Conservation (phyloP, 73 alveolate species). For the Stentor coeruleus region DNA sequence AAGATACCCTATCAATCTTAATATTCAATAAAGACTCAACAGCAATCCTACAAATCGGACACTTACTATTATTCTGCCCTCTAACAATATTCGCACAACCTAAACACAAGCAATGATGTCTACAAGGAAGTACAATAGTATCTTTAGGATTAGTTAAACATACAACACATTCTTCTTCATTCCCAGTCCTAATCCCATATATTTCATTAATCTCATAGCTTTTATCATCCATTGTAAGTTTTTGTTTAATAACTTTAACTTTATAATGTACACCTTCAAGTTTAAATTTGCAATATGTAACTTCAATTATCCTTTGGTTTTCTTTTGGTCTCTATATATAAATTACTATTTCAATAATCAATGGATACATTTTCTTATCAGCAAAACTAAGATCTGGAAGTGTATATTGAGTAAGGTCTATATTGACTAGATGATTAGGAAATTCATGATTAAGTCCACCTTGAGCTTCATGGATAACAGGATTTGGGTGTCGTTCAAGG, state of each 20-base stretch:
- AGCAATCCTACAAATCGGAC: slow-evolving; percentile 77
- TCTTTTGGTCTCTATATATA: background rate
- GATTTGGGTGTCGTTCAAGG: slow-evolving; percentile 5
- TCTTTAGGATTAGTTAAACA: slow-evolving; percentile 63
- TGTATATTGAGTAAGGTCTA: background rate
- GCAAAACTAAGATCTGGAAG: background rate
- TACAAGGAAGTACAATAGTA: slow-evolving; percentile 71
- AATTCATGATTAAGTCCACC: background rate
- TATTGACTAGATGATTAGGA: background rate
- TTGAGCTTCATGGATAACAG: background rate
- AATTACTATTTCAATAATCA: background rate
- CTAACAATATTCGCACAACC: slow-evolving; percentile 65
- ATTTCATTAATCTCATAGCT: slow-evolving; percentile 15
- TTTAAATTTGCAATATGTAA: background rate
- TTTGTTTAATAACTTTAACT: background rate
- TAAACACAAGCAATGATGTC: slow-evolving; percentile 70
- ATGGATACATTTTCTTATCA: slow-evolving; percentile 7
- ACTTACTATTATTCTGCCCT: slow-evolving; percentile 58
- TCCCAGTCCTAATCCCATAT: slow-evolving; percentile 8
- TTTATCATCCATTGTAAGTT: background rate
- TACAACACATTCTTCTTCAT: slow-evolving; percentile 58
- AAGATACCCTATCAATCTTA: no score
- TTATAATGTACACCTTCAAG: background rate
- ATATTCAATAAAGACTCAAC: slow-evolving; percentile 5
- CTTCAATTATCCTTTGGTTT: background rate